Base-by-base conservation (phyloP, 805 yeast species). In the Starmera dryadoides region DNA sequence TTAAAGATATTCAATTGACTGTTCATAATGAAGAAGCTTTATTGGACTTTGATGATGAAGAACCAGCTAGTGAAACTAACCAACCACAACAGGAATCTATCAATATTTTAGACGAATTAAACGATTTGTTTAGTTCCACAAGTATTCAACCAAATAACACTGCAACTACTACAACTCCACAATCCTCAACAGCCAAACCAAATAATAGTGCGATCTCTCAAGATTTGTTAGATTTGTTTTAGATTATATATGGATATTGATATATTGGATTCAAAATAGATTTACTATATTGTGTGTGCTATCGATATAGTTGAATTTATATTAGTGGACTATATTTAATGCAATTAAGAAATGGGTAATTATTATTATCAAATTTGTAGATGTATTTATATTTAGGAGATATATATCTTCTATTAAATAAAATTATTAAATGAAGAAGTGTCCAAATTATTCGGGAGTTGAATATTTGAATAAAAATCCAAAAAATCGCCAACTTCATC, bases 1-100 rank as follows among this genome's bases (percentile, higher is more conserved):
- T 89, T 35, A 87, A 84, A 48, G 97, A 89, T 56, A 75, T 86
- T 58, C 79, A 79, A 47, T 77, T 75, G 44, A 63, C 81, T 48
- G 96, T 96, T 10, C 79, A 77, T 47, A 79, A 77, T 42, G 96
- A 87, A 52, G 96, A 87, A 50, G 86, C 86, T 49, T 68, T 93
- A 48, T 73, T 91, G 37, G 96, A 91, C 58, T 79, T 91, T 47
- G 96, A 83, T 52, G 86, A 79, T 43, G 86, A 78, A 35, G 75
- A 65, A 16, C 66, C 48, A 31, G 44, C 44, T 3, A 34, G 38
- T 4, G 40, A 55, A 10, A 49, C 49, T 4, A 46, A 41, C 9
- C 44, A 46, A 14, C 23, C 23, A 21, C 6, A 21, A 6, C 48
- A 47, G 14, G 48, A 45, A 8, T 54, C 61, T 3, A 49, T 64